These are phyloP conservation scores for Cinnamomum chago DNA, from an alignment of 164 flowering plant genomes.

Conservation along the genomic window DNA sequence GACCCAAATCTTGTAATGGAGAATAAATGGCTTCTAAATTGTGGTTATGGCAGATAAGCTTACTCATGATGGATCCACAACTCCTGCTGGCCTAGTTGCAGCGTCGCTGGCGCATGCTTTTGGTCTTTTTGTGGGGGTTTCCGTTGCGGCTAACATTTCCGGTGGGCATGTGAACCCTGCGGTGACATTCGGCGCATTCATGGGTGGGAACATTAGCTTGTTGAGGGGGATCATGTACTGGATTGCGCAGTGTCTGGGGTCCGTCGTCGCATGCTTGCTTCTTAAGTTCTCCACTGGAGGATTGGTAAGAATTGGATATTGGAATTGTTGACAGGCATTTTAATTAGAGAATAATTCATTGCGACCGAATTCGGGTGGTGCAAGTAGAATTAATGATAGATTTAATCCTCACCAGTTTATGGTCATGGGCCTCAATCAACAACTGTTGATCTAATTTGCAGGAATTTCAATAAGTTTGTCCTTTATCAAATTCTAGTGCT, in stretches of 20 bases:
- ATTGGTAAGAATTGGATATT: conserved; percentile 24
- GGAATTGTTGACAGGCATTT: background rate
- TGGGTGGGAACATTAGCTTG: conserved; percentile 43
- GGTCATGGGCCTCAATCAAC: too few species aligned
- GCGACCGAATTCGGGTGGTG: too few species aligned
- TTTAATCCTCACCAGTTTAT: too few species aligned
- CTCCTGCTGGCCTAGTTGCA: conserved; percentile 40
- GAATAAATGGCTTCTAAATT: background rate
- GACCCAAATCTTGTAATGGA: background rate
- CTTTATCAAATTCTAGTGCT: too few species aligned
- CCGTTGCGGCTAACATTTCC: conserved; percentile 40
- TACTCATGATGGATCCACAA: conserved; percentile 26
- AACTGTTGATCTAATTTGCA: too few species aligned
- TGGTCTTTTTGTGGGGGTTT: conserved; percentile 42
- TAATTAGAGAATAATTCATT: too few species aligned
- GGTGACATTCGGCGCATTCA: conserved; percentile 51
- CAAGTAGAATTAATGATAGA: too few species aligned
- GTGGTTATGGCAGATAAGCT: conserved; percentile 30
- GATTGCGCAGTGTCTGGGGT: conserved; percentile 44
- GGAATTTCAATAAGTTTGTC: too few species aligned
- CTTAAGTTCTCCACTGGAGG: conserved; percentile 40
- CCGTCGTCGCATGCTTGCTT: conserved; percentile 37
- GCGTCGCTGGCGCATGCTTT: conserved; percentile 40
- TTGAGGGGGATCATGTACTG: conserved; percentile 36
- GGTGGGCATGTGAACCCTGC: conserved; percentile 55